Conservation (phyloP, 495 filamentous ascomycete species). For the Daldinia vernicosa region DNA sequence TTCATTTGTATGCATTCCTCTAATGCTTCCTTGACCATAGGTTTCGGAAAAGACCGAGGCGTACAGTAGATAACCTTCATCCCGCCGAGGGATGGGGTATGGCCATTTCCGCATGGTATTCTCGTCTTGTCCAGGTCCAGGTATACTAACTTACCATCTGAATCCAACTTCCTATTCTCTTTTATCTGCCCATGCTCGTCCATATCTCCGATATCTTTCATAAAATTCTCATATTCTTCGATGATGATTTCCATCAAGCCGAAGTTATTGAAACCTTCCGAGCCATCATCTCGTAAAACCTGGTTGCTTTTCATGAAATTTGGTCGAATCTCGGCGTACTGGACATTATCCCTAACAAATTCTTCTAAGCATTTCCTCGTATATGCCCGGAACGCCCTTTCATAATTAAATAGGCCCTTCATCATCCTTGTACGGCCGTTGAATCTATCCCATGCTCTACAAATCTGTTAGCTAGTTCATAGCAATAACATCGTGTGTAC, state of each 20-base stretch:
- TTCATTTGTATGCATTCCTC: constrained; percentile 83
- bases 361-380: constrained; percentile 57
- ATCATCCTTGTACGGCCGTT: constrained; percentile 66
- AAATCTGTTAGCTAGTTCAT: constrained; percentile 16
- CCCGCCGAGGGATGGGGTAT: constrained; percentile 48
- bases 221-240: constrained; percentile 56
- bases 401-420: constrained; percentile 68
- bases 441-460: constrained; percentile 64
- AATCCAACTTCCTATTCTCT: constrained; percentile 26
- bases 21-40: constrained; percentile 70
- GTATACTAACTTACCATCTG: constrained; percentile 24
- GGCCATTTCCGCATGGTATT: constrained; percentile 23
- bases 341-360: constrained; percentile 63
- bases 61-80: constrained; percentile 65
- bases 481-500: too few species aligned
- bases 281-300: constrained; percentile 57
- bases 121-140: neutral
- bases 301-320: constrained; percentile 66
- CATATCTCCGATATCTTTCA: constrained; percentile 48
- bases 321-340: constrained; percentile 66
- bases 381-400: constrained; percentile 59
- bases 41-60: constrained; percentile 64
- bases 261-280: constrained; percentile 52
- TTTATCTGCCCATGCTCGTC: constrained; percentile 35
- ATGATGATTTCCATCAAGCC: constrained; percentile 63